Percentiles rank a stretch among this genome's conserved stretches.
These are phyloP conservation scores for Arthrobotrys megalospora DNA, from an alignment of 2,329 filamentous ascomycete genomes.

Conservation along the genomic window DNA sequence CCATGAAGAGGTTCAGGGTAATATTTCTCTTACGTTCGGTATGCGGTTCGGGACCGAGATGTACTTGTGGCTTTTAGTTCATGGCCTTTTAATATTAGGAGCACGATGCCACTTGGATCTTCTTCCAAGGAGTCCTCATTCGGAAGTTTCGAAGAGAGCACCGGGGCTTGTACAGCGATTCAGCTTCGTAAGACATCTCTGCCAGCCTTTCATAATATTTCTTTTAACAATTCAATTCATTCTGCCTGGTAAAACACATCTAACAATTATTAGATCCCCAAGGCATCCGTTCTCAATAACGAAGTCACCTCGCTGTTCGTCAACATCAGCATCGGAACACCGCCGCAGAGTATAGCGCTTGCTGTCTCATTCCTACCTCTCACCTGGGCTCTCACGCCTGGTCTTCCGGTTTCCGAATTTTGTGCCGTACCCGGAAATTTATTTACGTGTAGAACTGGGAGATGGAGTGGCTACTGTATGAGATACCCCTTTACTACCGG, in stretches of 20 bases:
- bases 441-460: not conserved
- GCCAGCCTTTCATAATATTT: too few relatives aligned
- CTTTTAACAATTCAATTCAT: not conserved
- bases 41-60: not conserved
- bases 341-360: not conserved
- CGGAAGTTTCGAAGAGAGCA: not conserved
- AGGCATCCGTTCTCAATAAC: not conserved
- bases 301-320: not conserved
- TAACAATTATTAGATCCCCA: not conserved
- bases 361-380: not conserved
- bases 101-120: not conserved
- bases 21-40: too few relatives aligned
- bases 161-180: not conserved
- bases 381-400: not conserved
- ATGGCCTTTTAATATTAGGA: not conserved
- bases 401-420: not conserved
- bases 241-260: not conserved
- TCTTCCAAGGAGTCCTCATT: not conserved
- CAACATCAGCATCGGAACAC: not conserved
- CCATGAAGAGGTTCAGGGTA: too few relatives aligned
- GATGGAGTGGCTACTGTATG: constrained; percentile 1
- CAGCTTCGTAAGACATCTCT: not conserved
- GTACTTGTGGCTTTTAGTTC: not conserved
- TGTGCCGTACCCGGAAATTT: not conserved
- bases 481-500: too few relatives aligned